phyloP scores from a whole-genome alignment of 495 filamentous ascomycete species.

The Aspergillus cavernicola region DNA sequence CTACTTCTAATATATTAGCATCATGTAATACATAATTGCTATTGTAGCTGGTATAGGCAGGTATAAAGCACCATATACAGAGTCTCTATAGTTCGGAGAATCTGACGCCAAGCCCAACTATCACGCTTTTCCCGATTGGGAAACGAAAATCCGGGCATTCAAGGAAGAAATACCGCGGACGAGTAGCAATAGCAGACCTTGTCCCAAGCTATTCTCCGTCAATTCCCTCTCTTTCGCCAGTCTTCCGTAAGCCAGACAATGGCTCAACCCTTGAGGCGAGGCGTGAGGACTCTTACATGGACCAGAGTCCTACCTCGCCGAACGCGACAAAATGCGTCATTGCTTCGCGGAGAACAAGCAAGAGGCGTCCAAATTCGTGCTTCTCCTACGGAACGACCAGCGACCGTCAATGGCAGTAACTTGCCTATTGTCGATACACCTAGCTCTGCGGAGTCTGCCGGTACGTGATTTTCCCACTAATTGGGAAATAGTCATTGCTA shows the following conservation, averaged over 20 bases:
- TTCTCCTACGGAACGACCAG: conserved; percentile 33
- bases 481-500: conserved; percentile 1
- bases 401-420: conserved; percentile 34
- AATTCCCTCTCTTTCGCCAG: background rate
- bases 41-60: too few relatives aligned
- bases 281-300: conserved; percentile 37
- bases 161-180: conserved; percentile 15
- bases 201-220: background rate
- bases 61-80: too few relatives aligned
- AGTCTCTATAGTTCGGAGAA: background rate
- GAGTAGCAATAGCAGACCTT: conserved; percentile 1
- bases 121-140: conserved; percentile 20
- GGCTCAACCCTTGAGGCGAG: conserved; percentile 37
- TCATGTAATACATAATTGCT: too few relatives aligned
- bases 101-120: conserved; percentile 14
- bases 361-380: conserved; percentile 46
- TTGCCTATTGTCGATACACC: conserved; percentile 40
- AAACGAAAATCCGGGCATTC: conserved; percentile 16
- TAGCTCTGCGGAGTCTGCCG: conserved; percentile 38
- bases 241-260: conserved; percentile 20
- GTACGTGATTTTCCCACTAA: conserved; percentile 18
- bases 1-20: too few relatives aligned
- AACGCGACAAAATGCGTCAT: conserved; percentile 23
- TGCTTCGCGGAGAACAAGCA: conserved; percentile 26
- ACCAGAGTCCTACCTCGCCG: conserved; percentile 33